phyloP scores from a whole-genome alignment of 139 green algal species.

The Picochlorum sp. region DNA sequence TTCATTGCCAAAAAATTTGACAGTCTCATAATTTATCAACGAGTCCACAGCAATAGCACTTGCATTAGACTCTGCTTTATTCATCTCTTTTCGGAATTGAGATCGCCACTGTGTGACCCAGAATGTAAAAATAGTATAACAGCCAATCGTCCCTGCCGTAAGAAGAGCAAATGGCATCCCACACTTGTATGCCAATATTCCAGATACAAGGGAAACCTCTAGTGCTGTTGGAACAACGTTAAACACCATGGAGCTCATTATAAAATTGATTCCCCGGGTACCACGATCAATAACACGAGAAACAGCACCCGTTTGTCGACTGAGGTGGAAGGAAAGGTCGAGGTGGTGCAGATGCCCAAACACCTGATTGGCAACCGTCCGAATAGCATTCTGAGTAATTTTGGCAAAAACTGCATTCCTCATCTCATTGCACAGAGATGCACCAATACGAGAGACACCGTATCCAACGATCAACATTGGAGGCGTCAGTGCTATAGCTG shows the following conservation, averaged over 20 bases:
- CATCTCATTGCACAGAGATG: constrained; percentile 69
- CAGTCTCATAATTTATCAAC: constrained; percentile 96
- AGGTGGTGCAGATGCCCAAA: constrained; percentile 86
- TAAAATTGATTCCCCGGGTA: constrained; percentile 91
- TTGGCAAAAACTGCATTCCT: constrained; percentile 86
- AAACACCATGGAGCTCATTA: constrained; percentile 82
- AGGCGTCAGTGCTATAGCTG: constrained; percentile 46
- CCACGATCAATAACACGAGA: constrained; percentile 83
- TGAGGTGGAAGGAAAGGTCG: constrained; percentile 84
- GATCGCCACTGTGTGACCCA: constrained; percentile 80
- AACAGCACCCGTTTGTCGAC: constrained; percentile 79
- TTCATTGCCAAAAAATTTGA: constrained; percentile 92
- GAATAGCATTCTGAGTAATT: constrained; percentile 67
- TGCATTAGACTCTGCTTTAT: constrained; percentile 65
- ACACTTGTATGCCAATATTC: constrained; percentile 84
- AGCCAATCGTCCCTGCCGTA: constrained; percentile 70
- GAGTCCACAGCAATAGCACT: constrained; percentile 68
- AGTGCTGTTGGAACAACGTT: constrained; percentile 92
- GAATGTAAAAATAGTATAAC: constrained; percentile 89
- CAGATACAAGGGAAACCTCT: constrained; percentile 75
- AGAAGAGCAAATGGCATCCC: constrained; percentile 74
- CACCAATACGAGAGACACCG: constrained; percentile 47
- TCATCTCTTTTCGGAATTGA: constrained; percentile 79
- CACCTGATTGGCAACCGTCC: constrained; percentile 53
- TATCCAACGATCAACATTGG: constrained; percentile 70